Percentiles rank a stretch among this genome's conserved stretches.
Conservation (phyloP, 1,139 yeast genomes). For the Zygosaccharomyces sapae region DNA sequence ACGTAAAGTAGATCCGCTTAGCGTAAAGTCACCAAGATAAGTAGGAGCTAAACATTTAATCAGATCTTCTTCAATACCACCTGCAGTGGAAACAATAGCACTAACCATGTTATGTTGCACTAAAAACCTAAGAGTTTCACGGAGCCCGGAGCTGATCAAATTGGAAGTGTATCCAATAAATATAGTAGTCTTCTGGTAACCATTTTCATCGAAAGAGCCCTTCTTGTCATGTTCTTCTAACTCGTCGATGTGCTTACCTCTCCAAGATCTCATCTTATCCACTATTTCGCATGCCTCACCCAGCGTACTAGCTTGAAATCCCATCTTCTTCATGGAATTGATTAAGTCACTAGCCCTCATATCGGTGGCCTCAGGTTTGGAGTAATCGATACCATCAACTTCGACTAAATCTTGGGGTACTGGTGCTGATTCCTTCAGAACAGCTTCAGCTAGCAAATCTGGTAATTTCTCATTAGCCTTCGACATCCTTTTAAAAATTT, state of each 20-base stretch:
- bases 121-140: constrained; percentile 83
- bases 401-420: constrained; percentile 74
- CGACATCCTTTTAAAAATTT: constrained; percentile 26
- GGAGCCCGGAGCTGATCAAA: constrained; percentile 86
- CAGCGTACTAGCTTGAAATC: constrained; percentile 92
- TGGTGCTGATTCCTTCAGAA: constrained; percentile 77
- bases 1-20: constrained; percentile 76
- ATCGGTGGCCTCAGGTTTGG: constrained; percentile 61
- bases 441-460: constrained; percentile 77
- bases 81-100: constrained; percentile 93
- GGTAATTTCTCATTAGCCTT: constrained; percentile 46
- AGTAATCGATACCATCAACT: constrained; percentile 86
- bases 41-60: constrained; percentile 96
- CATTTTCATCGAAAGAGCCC: constrained; percentile 75
- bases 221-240: constrained; percentile 65
- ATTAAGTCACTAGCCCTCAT: constrained; percentile 76
- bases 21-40: constrained; percentile 81
- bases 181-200: constrained; percentile 80
- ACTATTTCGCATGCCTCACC: constrained; percentile 88
- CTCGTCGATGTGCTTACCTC: constrained; percentile 67
- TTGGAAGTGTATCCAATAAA: constrained; percentile 97
- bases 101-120: constrained; percentile 93
- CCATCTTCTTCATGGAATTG: constrained; percentile 85
- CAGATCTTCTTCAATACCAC: constrained; percentile 96
- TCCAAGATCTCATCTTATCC: constrained; percentile 87